These are phyloP conservation scores for Brassica cretica DNA, from an alignment of 345 rosid species.

Conservation along the genomic window DNA sequence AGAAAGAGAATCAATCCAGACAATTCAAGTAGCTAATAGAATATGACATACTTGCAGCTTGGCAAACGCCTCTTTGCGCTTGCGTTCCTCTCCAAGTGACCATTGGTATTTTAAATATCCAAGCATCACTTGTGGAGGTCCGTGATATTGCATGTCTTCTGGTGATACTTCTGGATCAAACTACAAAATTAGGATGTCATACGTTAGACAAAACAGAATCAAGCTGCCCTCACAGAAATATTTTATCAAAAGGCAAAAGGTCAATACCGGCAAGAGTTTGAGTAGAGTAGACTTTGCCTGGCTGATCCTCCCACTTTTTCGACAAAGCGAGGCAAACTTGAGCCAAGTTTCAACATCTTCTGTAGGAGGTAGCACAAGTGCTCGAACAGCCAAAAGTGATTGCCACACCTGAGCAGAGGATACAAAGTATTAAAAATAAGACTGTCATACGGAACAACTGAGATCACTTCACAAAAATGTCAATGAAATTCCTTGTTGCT, in stretches of 20 bases:
- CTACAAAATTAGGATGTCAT: slow-evolving; percentile 44
- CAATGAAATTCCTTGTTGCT: slow-evolving; percentile 11
- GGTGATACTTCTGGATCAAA: slow-evolving; percentile 90
- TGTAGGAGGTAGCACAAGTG: slow-evolving; percentile 90
- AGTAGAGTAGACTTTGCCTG: slow-evolving; percentile 95
- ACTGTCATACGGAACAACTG: slow-evolving; percentile 1
- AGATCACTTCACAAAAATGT: slow-evolving; percentile 11
- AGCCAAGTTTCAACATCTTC: slow-evolving; percentile 95
- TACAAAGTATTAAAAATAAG: slow-evolving; percentile 5
- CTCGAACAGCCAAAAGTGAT: slow-evolving; percentile 79
- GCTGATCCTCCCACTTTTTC: slow-evolving; percentile 81
- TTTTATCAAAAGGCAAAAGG: slow-evolving; percentile 15
- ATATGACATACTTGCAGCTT: slow-evolving; percentile 66
- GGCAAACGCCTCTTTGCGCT: slow-evolving; percentile 88
- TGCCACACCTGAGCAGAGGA: slow-evolving; percentile 80
- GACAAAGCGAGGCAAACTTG: slow-evolving; percentile 91
- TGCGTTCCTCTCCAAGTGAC: slow-evolving; percentile 96
- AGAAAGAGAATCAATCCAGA: slow-evolving; percentile 20
- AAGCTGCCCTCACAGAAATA: slow-evolving; percentile 19
- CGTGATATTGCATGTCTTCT: slow-evolving; percentile 68
- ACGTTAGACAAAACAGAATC: slow-evolving; percentile 19
- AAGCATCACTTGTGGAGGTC: slow-evolving; percentile 96
- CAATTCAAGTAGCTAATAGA: slow-evolving; percentile 14
- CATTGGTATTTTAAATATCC: slow-evolving; percentile 92
- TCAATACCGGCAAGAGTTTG: slow-evolving; percentile 78